Conservation (phyloP, 2,329 filamentous ascomycete species). For the Colletotrichum magnum region DNA sequence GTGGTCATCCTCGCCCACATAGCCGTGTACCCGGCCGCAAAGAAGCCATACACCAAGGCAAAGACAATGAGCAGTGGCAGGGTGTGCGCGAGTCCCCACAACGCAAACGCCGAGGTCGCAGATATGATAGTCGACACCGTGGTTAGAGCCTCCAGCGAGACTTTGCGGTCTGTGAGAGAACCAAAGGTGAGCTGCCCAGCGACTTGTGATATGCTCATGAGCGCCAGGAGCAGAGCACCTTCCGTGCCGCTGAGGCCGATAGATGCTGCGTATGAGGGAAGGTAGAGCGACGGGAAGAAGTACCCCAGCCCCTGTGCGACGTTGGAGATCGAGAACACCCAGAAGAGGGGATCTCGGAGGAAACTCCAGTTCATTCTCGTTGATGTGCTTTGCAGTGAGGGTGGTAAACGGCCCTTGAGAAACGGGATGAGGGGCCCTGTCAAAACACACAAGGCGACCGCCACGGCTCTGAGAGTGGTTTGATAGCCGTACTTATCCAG, state of each 20-base stretch:
- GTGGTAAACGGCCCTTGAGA: conserved; percentile 59
- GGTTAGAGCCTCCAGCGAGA: conserved; percentile 59
- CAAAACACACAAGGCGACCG: conserved; percentile 54
- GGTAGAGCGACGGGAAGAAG: conserved; percentile 68
- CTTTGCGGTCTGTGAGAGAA: conserved; percentile 58
- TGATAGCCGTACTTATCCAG: conserved; percentile 58
- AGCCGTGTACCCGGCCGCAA: conserved; percentile 58
- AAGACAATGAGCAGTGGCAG: conserved; percentile 64
- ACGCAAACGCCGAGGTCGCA: conserved; percentile 61
- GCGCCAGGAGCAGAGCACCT: conserved; percentile 60
- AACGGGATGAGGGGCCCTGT: conserved; percentile 57
- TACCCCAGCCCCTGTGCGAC: conserved; percentile 67
- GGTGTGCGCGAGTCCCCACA: conserved; percentile 67
- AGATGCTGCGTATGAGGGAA: conserved; percentile 64
- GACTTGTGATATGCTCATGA: conserved; percentile 63
- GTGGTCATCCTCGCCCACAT: conserved; percentile 47
- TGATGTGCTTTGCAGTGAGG: conserved; percentile 44
- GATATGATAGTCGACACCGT: conserved; percentile 61
- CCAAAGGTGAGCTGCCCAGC: conserved; percentile 61
- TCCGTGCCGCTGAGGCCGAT: conserved; percentile 53
- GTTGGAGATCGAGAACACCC: conserved; percentile 61
- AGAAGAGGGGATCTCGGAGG: conserved; percentile 45
- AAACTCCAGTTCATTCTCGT: conserved; percentile 45
- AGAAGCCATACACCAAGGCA: conserved; percentile 69
- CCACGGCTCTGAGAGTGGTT: conserved; percentile 57